A percentile compares a stretch with the other conserved stretches of the same genome.
These are phyloP conservation scores for Phylloporus arenicola DNA, from an alignment of 768 basidiomycete species.

Conservation along the genomic window DNA sequence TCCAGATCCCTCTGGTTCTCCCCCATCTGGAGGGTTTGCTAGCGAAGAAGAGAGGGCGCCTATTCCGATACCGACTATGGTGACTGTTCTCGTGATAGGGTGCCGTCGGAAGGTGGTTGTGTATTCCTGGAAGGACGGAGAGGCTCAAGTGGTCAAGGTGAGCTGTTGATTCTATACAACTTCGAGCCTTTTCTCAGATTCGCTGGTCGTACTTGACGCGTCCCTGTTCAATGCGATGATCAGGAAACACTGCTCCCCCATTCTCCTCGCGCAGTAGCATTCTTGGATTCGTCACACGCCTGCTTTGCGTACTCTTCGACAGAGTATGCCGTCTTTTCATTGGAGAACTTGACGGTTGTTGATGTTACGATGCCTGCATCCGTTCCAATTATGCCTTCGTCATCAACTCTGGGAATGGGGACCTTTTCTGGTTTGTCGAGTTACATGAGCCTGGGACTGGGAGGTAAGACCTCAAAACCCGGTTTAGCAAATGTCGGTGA, in stretches of 20 bases:
- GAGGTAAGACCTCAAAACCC: conserved; percentile 62
- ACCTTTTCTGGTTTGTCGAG: conserved; percentile 71
- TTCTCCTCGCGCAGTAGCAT: conserved; percentile 80
- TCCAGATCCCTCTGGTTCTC: conserved; percentile 10
- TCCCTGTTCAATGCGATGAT: background rate
- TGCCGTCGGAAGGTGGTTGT: conserved; percentile 81
- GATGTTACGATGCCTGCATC: conserved; percentile 47
- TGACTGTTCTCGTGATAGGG: conserved; percentile 80
- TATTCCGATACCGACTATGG: conserved; percentile 53
- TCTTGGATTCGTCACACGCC: conserved; percentile 54
- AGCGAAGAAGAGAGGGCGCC: conserved; percentile 13
- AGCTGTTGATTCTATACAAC: conserved; percentile 5
- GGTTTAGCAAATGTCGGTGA: conserved; percentile 50
- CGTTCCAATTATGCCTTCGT: conserved; percentile 30
- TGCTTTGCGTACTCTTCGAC: conserved; percentile 80
- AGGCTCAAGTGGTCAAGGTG: conserved; percentile 68
- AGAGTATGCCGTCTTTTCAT: conserved; percentile 58
- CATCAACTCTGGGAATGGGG: conserved; percentile 45
- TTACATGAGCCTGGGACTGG: conserved; percentile 81
- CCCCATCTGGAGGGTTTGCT: conserved; percentile 6
- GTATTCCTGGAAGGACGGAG: conserved; percentile 83
- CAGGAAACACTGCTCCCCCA: conserved; percentile 84
- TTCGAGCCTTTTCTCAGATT: background rate
- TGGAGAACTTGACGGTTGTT: conserved; percentile 50
- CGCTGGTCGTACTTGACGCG: background rate